Conservation (phyloP, 2,329 filamentous ascomycete genomes). For the Zymoseptoria brevis region DNA sequence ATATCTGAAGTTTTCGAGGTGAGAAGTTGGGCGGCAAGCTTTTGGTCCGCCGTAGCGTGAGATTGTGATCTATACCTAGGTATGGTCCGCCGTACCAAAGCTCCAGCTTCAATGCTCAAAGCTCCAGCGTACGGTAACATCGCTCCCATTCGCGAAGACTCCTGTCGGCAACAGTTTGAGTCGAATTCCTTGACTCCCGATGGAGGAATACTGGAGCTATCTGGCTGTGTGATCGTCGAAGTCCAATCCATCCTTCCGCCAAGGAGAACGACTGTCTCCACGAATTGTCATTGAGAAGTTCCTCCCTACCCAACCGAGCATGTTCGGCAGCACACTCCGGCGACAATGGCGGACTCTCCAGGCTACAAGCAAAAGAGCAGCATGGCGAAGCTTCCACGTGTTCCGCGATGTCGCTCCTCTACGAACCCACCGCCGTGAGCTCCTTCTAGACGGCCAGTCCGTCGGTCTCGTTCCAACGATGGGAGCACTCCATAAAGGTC, state of each 20-base stretch:
- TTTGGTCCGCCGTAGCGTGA: background rate
- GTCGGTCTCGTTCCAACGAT: constrained; percentile 93
- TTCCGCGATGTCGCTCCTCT: constrained; percentile 68
- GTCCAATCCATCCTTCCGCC: background rate
- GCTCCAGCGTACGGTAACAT: background rate
- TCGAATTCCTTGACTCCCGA: background rate
- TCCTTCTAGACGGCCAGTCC: constrained; percentile 58
- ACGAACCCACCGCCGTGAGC: constrained; percentile 59
- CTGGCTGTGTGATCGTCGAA: background rate
- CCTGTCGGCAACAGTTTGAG: background rate
- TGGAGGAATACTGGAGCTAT: background rate
- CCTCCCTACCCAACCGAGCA: background rate
- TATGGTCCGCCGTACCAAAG: background rate
- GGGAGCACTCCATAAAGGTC: constrained; percentile 91
- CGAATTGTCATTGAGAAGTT: no score
- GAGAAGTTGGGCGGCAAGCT: background rate
- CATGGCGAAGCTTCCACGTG: constrained; percentile 50
- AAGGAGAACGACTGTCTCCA: background rate
- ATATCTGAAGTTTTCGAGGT: background rate
- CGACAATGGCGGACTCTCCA: background rate
- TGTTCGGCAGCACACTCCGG: background rate
- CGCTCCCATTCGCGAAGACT: background rate
- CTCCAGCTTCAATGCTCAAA: background rate
- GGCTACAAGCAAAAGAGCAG: background rate
- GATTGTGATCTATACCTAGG: no score